Conservation (phyloP, 1,284 basidiomycete species). For the Megacollybia platyphylla region DNA sequence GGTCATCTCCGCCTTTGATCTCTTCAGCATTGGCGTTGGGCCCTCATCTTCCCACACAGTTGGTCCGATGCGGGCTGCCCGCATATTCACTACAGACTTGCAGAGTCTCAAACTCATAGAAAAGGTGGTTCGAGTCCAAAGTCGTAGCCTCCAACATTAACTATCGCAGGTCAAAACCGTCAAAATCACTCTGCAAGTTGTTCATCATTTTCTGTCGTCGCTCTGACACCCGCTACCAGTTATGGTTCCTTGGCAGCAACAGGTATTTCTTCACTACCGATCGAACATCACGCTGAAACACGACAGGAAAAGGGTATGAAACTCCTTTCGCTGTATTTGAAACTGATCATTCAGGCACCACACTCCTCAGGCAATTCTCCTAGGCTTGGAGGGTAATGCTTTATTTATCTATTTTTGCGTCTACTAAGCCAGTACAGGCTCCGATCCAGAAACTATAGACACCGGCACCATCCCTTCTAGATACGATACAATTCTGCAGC, state of each 20-base stretch:
- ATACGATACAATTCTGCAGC: constrained; percentile 58
- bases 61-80: constrained; percentile 87
- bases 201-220: constrained; percentile 1
- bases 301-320: constrained; percentile 66
- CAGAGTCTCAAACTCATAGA: constrained; percentile 58
- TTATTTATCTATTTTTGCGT: neutral
- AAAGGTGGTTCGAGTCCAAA: constrained; percentile 29
- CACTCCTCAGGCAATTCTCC: constrained; percentile 86
- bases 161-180: constrained; percentile 53
- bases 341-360: constrained; percentile 52
- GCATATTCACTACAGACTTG: constrained; percentile 77
- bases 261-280: constrained; percentile 21
- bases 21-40: constrained; percentile 86
- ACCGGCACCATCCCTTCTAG: constrained; percentile 67
- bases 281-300: neutral
- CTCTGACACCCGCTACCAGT: constrained; percentile 19
- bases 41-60: constrained; percentile 19
- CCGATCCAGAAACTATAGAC: constrained; percentile 79
- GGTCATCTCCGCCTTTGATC: constrained; percentile 86
- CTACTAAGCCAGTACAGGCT: constrained; percentile 24
- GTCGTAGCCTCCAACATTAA: neutral
- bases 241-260: constrained; percentile 74
- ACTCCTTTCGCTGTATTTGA: constrained; percentile 3
- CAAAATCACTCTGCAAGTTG: constrained; percentile 72
- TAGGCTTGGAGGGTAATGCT: constrained; percentile 73